A percentile compares a stretch with the other conserved stretches of the same genome.
These are phyloP conservation scores for Candida dendrica DNA, from an alignment of 805 yeast species.

Conservation along the genomic window DNA sequence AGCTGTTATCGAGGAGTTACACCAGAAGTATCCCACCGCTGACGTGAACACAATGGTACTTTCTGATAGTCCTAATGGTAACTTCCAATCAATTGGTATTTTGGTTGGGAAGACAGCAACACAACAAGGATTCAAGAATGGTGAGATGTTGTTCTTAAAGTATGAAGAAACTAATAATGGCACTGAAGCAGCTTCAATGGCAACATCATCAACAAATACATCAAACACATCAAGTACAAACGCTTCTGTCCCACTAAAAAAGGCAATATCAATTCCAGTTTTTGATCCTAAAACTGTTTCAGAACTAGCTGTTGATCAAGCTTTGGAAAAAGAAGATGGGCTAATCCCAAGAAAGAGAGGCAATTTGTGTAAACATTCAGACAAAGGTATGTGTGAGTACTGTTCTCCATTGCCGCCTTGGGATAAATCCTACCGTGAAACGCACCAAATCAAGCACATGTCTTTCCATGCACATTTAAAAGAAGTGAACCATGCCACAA, in stretches of 20 bases:
- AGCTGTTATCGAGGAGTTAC: constrained; percentile 34
- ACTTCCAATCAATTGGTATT: constrained; percentile 18
- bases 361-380: constrained; percentile 75
- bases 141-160: constrained; percentile 37
- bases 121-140: constrained; percentile 37
- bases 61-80: constrained; percentile 20
- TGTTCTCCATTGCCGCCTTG: constrained; percentile 95
- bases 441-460: constrained; percentile 75
- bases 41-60: constrained; percentile 21
- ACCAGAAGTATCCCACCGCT: constrained; percentile 15
- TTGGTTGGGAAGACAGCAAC: constrained; percentile 24
- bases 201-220: constrained; percentile 1
- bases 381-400: constrained; percentile 95
- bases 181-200: not conserved
- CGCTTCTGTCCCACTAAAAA: constrained; percentile 6
- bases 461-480: constrained; percentile 82
- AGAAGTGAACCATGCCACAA: constrained; percentile 59
- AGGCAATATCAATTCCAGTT: constrained; percentile 2
- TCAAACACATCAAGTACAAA: constrained; percentile 3
- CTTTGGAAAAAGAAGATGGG: constrained; percentile 62
- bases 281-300: constrained; percentile 22
- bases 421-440: constrained; percentile 71
- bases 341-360: constrained; percentile 59
- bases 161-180: constrained; percentile 11
- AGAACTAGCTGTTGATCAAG: constrained; percentile 63